Base-by-base conservation (phyloP, 2,329 filamentous ascomycete genomes). In the Sarocladiaceae sp. region DNA sequence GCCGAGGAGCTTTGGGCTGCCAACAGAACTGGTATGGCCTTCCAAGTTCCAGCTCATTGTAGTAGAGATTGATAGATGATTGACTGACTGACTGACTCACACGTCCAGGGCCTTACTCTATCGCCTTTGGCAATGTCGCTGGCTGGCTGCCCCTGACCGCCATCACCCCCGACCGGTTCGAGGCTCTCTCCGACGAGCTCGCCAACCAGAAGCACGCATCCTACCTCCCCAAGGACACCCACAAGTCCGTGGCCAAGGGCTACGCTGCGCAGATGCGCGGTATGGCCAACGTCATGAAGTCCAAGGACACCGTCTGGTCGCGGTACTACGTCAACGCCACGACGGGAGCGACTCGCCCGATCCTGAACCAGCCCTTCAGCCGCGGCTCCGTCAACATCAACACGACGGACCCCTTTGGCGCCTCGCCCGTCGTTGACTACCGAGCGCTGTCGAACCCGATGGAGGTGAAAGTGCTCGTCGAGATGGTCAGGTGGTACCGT, bases 281-380 rank as follows among this genome's bases (percentile, higher is more conserved):
- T 26, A 33, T 50, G 1, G 48, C 47, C 6, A 50, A 50, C 6
- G 53, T 47, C 1, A 44, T 56, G 33, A 15, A 19, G 4, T 35
- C 33, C n/a, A 35, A 35, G 33, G 33, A 35, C 16, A 35, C 33
- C 16, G 18, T 35, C 33, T 35, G 33, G 33, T 35, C 33, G 19
- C 33, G 33, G 12, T 35, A 35, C 33, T 35, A 35, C 2, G 43
- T 54, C 16, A 52, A 55, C 35, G 47, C 51, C 1, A 46, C 51
- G 2, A 52, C 52, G 15, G 51, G 53, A 4, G 54, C 53, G 15
- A 34, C 45, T 5, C 24, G 45, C 9, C 21, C 42, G 6, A 34
- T 55, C 2, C 45, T 55, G 3, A 52, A 54, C 21, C 55, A 56
- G 33, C 54, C 53, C 2, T 43, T 55, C 3, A 54, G 51, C 2